phyloP scores from a whole-genome alignment of 352 stramenopile genomes.

The Pythium oligandrum region DNA sequence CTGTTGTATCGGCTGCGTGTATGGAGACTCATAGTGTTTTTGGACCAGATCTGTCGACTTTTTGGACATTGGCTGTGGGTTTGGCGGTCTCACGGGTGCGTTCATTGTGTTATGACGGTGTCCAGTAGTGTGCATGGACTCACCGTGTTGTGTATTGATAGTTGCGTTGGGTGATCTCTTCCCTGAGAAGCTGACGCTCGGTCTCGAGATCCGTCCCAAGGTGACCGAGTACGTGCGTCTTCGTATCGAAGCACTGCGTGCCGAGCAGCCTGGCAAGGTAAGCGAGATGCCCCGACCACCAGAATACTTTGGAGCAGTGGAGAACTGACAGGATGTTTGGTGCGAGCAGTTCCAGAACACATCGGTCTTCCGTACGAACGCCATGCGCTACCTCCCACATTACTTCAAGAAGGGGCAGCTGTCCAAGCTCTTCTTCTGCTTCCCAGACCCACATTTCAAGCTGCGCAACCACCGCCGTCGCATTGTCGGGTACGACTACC shows the following conservation, averaged over 20 bases:
- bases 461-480: slow-evolving; percentile 94
- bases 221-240: slow-evolving; percentile 90
- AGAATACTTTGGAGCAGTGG: not conserved
- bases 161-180: slow-evolving; percentile 90
- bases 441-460: slow-evolving; percentile 99
- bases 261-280: slow-evolving; percentile 56
- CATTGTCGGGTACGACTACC: slow-evolving; percentile 76
- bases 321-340: too few species aligned
- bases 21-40: slow-evolving; percentile 3
- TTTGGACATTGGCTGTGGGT: slow-evolving; percentile 97
- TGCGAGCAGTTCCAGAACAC: slow-evolving; percentile 91
- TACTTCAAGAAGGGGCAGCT: slow-evolving; percentile 88
- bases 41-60: slow-evolving; percentile 81
- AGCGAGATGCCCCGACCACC: not conserved
- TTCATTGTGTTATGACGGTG: not conserved
- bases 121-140: not conserved
- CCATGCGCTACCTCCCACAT: slow-evolving; percentile 91
- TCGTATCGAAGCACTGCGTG: slow-evolving; percentile 86
- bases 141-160: slow-evolving; percentile 21
- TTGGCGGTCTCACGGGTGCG: slow-evolving; percentile 92
- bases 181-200: slow-evolving; percentile 93
- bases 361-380: slow-evolving; percentile 94
- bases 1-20: not conserved
- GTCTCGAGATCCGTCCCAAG: slow-evolving; percentile 97
- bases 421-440: slow-evolving; percentile 99